Percentiles rank a stretch among this genome's conserved stretches.
These are phyloP conservation scores for Coemansia sp. DNA, from an alignment of 192 early-diverging fungal genomes.

Conservation along the genomic window DNA sequence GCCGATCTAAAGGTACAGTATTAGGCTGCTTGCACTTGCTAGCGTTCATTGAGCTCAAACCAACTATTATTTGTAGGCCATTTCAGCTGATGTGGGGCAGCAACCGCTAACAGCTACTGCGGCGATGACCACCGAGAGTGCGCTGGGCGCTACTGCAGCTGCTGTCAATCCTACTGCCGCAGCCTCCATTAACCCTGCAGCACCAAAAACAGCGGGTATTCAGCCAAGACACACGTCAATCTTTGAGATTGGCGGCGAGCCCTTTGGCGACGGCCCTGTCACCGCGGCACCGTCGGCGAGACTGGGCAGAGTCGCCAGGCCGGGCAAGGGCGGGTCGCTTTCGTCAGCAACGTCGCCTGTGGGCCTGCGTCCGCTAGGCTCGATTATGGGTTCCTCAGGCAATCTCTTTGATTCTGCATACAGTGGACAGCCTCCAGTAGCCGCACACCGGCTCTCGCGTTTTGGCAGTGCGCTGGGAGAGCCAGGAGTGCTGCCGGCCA, in stretches of 20 bases:
- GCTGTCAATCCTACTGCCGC: conserved; percentile 20
- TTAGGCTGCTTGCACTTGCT: background rate
- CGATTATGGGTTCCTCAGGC: conserved; percentile 47
- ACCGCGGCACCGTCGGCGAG: conserved; percentile 12
- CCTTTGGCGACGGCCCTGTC: conserved; percentile 25
- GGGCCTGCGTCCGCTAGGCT: conserved; percentile 38
- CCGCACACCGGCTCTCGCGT: conserved; percentile 35
- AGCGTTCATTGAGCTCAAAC: too few species aligned
- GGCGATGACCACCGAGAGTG: background rate
- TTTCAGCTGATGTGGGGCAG: conserved; percentile 2
- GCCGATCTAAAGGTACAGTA: conserved; percentile 41
- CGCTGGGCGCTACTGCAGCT: conserved; percentile 11
- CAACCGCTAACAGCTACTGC: conserved; percentile 1
- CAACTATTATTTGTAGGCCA: background rate
- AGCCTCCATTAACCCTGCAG: conserved; percentile 20
- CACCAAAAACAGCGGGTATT: conserved; percentile 10
- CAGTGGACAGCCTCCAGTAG: background rate
- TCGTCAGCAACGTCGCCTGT: conserved; percentile 40
- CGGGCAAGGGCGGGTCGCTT: conserved; percentile 8
- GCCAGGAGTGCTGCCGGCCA: conserved; percentile 12
- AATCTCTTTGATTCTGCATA: conserved; percentile 40
- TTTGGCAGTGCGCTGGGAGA: conserved; percentile 38
- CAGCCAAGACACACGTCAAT: conserved; percentile 35
- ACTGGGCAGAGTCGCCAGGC: conserved; percentile 20
- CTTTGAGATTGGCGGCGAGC: conserved; percentile 52